A percentile compares a stretch with the other conserved stretches of the same genome.
These are phyloP conservation scores for Solanum hybrid DNA, from an alignment of 305 asterid genomes.

Conservation along the genomic window DNA sequence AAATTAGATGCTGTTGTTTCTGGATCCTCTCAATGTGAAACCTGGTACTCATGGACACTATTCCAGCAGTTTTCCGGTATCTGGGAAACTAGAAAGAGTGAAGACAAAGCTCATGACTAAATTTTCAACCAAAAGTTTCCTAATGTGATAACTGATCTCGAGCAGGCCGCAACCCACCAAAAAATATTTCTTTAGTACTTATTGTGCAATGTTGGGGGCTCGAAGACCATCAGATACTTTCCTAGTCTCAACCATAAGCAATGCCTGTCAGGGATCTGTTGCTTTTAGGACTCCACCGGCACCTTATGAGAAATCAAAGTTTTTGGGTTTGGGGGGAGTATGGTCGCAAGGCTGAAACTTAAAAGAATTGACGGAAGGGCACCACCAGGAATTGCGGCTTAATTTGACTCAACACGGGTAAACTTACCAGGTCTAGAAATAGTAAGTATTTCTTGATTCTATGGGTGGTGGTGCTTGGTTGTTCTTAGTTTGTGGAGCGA, in stretches of 20 bases:
- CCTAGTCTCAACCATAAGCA: neutral
- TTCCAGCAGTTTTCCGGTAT: neutral
- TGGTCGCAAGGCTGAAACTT: neutral
- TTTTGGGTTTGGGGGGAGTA: neutral
- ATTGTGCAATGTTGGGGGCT: neutral
- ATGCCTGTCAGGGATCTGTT: neutral
- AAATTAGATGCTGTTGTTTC: neutral
- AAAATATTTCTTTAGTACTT: neutral
- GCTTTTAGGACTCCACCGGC: too few relatives aligned
- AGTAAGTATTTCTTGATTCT: constrained; percentile 17
- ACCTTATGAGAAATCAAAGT: neutral
- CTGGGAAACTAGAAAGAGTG: neutral
- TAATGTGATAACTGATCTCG: neutral
- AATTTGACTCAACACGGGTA: neutral
- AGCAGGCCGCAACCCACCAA: neutral
- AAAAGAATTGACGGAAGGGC: neutral
- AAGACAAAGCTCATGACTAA: neutral
- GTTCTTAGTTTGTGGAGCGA: constrained; percentile 57
- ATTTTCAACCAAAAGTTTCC: neutral
- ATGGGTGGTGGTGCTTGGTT: constrained; percentile 37
- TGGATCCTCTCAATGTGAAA: neutral
- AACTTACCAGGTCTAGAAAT: neutral
- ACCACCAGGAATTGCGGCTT: neutral
- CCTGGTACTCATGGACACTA: neutral
- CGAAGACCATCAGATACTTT: neutral